Conservation (phyloP, 352 stramenopile species). For the Phytopythium ostracodes region DNA sequence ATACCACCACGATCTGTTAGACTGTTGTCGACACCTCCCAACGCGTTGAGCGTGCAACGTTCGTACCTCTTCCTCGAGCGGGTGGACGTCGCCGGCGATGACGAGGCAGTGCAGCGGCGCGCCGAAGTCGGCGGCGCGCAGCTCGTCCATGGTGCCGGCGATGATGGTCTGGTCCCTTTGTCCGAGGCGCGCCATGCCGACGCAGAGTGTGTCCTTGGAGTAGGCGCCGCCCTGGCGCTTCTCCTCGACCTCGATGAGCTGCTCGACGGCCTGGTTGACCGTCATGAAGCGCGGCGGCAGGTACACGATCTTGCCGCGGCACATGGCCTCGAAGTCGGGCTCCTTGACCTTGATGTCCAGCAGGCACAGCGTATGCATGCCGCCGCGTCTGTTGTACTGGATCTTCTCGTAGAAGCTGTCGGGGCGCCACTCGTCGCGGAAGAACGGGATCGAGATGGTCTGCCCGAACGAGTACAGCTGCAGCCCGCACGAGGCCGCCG, state of each 20-base stretch:
- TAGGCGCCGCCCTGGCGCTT: slow-evolving; percentile 88
- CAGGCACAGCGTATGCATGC: slow-evolving; percentile 98
- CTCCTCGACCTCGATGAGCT: slow-evolving; percentile 95
- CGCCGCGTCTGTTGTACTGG: slow-evolving; percentile 92
- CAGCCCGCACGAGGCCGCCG: slow-evolving; percentile 93
- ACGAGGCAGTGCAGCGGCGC: slow-evolving; percentile 95
- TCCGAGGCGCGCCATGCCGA: slow-evolving; percentile 95
- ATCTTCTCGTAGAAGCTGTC: slow-evolving; percentile 99
- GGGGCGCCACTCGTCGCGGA: slow-evolving; percentile 93
- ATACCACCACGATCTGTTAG: slow-evolving; percentile 2
- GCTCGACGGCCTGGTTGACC: slow-evolving; percentile 92
- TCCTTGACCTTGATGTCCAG: slow-evolving; percentile 99
- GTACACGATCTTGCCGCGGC: slow-evolving; percentile 89
- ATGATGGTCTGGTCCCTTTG: slow-evolving; percentile 92
- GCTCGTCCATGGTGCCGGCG: slow-evolving; percentile 93
- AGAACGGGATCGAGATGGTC: slow-evolving; percentile 98
- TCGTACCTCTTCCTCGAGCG: slow-evolving; percentile 93
- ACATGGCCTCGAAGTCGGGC: slow-evolving; percentile 97
- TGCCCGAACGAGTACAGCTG: slow-evolving; percentile 99
- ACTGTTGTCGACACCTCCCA: background rate
- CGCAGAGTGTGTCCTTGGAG: slow-evolving; percentile 67
- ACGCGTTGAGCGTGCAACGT: no score
- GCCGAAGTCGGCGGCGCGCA: slow-evolving; percentile 94
- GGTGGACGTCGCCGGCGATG: slow-evolving; percentile 94
- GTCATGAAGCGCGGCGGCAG: slow-evolving; percentile 98